These are phyloP conservation scores for Euphorbia schlechtendalii DNA, from an alignment of 441 rosid genomes.

Conservation along the genomic window DNA sequence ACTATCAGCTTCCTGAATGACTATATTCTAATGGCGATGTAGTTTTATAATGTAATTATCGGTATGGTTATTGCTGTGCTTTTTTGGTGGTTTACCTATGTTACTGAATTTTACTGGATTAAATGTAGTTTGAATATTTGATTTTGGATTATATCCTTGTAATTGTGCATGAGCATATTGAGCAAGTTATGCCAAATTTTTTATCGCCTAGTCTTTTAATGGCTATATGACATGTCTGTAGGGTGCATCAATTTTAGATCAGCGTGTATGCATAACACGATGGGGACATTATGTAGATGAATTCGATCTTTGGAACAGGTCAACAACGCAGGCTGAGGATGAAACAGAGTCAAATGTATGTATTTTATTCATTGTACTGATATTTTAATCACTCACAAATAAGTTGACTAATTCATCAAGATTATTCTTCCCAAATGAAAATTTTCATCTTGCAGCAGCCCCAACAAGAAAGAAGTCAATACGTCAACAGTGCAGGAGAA, in stretches of 20 bases:
- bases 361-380: background rate
- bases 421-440: background rate
- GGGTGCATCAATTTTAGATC: conserved; percentile 85
- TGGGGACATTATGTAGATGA: conserved; percentile 58
- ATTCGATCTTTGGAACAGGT: conserved; percentile 41
- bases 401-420: background rate
- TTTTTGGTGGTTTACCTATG: too few relatives aligned
- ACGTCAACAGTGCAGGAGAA: conserved; percentile 50
- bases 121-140: too few relatives aligned
- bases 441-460: conserved; percentile 24
- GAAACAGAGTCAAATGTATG: conserved; percentile 35
- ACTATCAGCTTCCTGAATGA: too few relatives aligned
- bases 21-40: too few relatives aligned
- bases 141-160: conserved; percentile 1
- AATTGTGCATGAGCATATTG: background rate
- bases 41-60: too few relatives aligned
- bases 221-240: conserved; percentile 22
- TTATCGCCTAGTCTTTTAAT: background rate
- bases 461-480: conserved; percentile 26
- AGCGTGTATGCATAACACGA: conserved; percentile 51
- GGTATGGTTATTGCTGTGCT: too few relatives aligned
- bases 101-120: too few relatives aligned
- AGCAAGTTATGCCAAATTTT: background rate
- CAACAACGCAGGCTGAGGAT: conserved; percentile 30
- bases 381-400: conserved; percentile 2